Percentiles rank a stretch among this genome's conserved stretches.
These are phyloP conservation scores for Capronia coronata DNA, from an alignment of 2,329 filamentous ascomycete genomes.

Conservation along the genomic window DNA sequence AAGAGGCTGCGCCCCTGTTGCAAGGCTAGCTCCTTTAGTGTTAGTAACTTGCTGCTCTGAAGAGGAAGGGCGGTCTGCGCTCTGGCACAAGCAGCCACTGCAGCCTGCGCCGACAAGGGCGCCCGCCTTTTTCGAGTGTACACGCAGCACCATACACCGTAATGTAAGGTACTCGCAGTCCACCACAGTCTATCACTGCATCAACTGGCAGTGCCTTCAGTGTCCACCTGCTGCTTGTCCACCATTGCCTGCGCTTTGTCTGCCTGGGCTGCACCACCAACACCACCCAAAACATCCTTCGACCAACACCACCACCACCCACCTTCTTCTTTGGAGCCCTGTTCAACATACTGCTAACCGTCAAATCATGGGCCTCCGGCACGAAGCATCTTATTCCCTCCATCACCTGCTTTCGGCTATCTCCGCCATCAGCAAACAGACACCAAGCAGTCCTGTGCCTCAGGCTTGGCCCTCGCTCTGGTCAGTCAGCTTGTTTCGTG, in stretches of 20 bases:
- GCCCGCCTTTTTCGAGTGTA: neutral
- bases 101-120: slow-evolving; percentile 2
- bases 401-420: neutral
- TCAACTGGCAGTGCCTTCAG: too few species aligned
- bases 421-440: neutral
- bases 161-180: too few species aligned
- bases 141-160: neutral
- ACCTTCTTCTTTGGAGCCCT: neutral
- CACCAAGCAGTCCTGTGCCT: too few species aligned
- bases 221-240: too few species aligned
- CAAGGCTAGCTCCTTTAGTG: neutral
- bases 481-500: neutral
- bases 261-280: slow-evolving; percentile 1
- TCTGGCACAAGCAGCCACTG: slow-evolving; percentile 6
- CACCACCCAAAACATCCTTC: neutral
- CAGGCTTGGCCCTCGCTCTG: neutral
- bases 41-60: slow-evolving; percentile 16
- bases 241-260: neutral
- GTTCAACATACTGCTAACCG: neutral
- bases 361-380: neutral
- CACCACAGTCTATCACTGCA: too few species aligned
- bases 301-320: neutral
- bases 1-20: slow-evolving; percentile 18
- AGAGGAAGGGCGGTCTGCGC: slow-evolving; percentile 16
- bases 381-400: neutral